phyloP scores from a whole-genome alignment of 2,329 filamentous ascomycete species.

The Colletotrichum limetticola region DNA sequence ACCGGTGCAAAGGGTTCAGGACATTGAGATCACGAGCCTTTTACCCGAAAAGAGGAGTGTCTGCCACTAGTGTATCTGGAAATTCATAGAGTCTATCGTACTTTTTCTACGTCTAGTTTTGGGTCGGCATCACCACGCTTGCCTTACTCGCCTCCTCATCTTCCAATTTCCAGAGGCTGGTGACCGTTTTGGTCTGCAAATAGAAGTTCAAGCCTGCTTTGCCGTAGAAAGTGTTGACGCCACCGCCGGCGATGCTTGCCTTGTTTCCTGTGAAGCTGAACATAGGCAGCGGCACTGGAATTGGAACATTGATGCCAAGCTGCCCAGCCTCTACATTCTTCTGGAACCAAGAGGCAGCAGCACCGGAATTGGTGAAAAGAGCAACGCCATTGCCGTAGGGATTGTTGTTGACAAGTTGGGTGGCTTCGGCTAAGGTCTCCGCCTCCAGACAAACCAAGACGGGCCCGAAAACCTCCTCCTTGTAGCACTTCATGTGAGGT shows the following conservation, averaged over 20 bases:
- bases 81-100: background rate
- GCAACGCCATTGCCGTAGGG: constrained; percentile 49
- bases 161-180: constrained; percentile 72
- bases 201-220: constrained; percentile 77
- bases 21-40: background rate
- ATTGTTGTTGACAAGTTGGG: constrained; percentile 40
- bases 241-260: constrained; percentile 71
- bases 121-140: constrained; percentile 7
- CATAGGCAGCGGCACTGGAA: constrained; percentile 41
- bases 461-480: constrained; percentile 48
- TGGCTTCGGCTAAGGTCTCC: background rate
- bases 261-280: constrained; percentile 53
- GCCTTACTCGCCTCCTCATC: constrained; percentile 47
- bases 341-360: constrained; percentile 45
- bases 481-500: constrained; percentile 49
- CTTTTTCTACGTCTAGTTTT: background rate
- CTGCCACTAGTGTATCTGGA: background rate
- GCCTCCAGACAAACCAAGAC: constrained; percentile 45
- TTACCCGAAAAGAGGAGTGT: background rate
- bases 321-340: constrained; percentile 42
- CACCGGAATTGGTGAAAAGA: constrained; percentile 46
- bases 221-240: constrained; percentile 78
- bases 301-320: constrained; percentile 41
- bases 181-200: constrained; percentile 63
- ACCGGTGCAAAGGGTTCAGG: no score